phyloP scores from a whole-genome alignment of 2,329 filamentous ascomycete species.

The Hymenoscyphus infarciens region DNA sequence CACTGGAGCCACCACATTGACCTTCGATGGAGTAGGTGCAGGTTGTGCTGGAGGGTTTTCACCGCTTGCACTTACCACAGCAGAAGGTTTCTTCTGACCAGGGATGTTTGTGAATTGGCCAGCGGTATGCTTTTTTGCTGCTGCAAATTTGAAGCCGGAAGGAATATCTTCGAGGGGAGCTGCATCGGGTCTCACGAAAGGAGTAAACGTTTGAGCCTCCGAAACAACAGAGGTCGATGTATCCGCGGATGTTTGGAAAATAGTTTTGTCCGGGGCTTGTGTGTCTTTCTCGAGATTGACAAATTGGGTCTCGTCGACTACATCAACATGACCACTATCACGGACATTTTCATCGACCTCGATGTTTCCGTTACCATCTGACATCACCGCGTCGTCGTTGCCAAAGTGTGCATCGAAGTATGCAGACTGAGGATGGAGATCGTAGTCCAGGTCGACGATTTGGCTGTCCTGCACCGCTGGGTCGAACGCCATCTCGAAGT shows the following conservation, averaged over 20 bases:
- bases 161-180: not conserved
- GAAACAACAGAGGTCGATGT: not conserved
- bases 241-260: not conserved
- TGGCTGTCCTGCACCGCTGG: not conserved
- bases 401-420: not conserved
- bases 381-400: constrained; percentile 1
- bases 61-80: not conserved
- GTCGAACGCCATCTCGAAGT: not conserved
- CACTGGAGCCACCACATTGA: not conserved
- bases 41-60: not conserved
- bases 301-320: constrained; percentile 26
- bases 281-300: constrained; percentile 23
- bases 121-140: not conserved
- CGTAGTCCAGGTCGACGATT: not conserved
- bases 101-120: constrained; percentile 6
- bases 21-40: not conserved
- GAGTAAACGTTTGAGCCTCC: not conserved
- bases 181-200: not conserved
- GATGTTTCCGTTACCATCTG: not conserved
- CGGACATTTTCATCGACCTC: not conserved
- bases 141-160: constrained; percentile 2
- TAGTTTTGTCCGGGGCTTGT: constrained; percentile 14
- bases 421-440: not conserved
- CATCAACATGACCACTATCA: not conserved
- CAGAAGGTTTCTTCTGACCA: not conserved